These are phyloP conservation scores for Ottelia alismoides DNA, from an alignment of 106 monocot genomes.

Conservation along the genomic window DNA sequence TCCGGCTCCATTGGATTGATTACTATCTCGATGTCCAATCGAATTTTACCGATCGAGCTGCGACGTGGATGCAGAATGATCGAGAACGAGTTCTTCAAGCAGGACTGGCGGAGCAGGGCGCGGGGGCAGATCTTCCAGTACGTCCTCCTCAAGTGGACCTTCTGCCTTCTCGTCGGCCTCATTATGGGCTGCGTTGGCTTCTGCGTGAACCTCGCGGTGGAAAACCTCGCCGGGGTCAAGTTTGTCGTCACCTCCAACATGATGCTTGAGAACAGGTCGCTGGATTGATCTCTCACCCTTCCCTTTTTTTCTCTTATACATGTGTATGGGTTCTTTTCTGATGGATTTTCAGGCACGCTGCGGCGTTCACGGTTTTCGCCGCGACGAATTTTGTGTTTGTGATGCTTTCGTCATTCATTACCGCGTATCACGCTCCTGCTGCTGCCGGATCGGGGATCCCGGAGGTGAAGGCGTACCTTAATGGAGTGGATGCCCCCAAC, in stretches of 20 bases:
- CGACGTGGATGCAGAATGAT: conserved; percentile 29
- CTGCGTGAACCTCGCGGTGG: conserved; percentile 62
- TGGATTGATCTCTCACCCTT: neutral
- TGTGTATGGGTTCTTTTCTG: neutral
- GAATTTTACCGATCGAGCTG: no score
- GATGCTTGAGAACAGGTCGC: conserved; percentile 23
- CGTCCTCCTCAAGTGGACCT: conserved; percentile 58
- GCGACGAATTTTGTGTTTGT: conserved; percentile 43
- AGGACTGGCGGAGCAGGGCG: conserved; percentile 57
- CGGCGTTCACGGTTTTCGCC: conserved; percentile 41
- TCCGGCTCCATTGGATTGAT: neutral
- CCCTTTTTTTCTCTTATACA: no score
- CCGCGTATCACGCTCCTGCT: conserved; percentile 43
- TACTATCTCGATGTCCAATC: neutral
- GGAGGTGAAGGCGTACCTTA: conserved; percentile 75
- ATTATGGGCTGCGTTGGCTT: conserved; percentile 35
- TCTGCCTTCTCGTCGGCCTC: conserved; percentile 55
- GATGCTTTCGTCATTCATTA: conserved; percentile 44
- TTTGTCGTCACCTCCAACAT: conserved; percentile 53
- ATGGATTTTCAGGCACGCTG: conserved; percentile 19
- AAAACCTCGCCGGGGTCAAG: conserved; percentile 76
- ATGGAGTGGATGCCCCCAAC: conserved; percentile 67
- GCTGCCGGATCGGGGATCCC: conserved; percentile 80
- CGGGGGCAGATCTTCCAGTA: conserved; percentile 41
- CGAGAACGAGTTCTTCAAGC: conserved; percentile 55